Conservation (phyloP, 208 protist genomes). For the Crithidia mellificae region DNA sequence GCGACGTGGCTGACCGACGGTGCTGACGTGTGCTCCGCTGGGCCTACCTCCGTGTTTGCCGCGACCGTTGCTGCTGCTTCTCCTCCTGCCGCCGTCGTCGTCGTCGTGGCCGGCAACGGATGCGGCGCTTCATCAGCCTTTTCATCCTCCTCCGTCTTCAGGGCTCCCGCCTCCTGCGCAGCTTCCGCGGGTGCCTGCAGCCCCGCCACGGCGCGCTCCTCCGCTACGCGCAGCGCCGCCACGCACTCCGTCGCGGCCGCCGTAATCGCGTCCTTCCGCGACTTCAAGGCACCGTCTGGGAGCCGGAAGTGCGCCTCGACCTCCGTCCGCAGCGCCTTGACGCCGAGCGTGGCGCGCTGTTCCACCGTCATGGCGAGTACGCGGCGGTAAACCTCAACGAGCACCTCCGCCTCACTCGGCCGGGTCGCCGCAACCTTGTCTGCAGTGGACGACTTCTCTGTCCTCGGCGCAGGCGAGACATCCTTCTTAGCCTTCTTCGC, state of each 20-base stretch:
- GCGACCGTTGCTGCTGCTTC: background rate
- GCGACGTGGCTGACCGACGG: background rate
- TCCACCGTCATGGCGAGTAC: constrained; percentile 52
- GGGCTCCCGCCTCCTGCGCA: background rate
- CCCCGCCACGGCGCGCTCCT: constrained; percentile 35
- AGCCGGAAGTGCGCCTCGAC: constrained; percentile 59
- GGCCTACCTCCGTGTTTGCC: too few relatives aligned
- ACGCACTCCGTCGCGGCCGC: constrained; percentile 69
- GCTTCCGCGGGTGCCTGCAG: too few relatives aligned
- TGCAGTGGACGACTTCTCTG: too few relatives aligned
- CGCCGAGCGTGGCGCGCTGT: constrained; percentile 58
- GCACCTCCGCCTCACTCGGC: constrained; percentile 63
- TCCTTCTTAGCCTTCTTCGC: constrained; percentile 22
- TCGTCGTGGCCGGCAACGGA: background rate
- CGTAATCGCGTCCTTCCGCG: constrained; percentile 60
- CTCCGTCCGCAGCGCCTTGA: constrained; percentile 64
- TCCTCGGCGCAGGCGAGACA: too few relatives aligned
- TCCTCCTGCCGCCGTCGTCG: background rate
- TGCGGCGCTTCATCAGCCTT: too few relatives aligned
- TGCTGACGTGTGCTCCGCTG: too few relatives aligned
- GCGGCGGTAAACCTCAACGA: constrained; percentile 65
- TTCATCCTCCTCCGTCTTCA: background rate
- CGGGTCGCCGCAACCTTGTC: too few relatives aligned
- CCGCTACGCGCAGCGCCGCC: constrained; percentile 58
- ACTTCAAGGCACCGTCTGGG: constrained; percentile 43